phyloP scores from a whole-genome alignment of 1,284 basidiomycete species.

The Papiliotrema fonsecae region DNA sequence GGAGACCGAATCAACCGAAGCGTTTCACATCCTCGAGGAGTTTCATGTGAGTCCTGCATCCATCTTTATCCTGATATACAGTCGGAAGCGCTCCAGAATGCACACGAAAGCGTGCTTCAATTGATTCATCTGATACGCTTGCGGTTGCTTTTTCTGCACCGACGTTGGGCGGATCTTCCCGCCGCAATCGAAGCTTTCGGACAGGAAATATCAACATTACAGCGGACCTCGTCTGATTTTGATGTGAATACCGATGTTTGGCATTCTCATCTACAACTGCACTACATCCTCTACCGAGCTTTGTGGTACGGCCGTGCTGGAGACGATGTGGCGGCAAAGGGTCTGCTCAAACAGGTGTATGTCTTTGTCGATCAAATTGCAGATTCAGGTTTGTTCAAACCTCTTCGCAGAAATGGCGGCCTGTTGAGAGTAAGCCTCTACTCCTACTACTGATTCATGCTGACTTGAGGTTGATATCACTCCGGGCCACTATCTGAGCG shows the following conservation, averaged over 20 bases:
- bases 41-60: conserved; percentile 18
- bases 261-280: conserved; percentile 6
- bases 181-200: conserved; percentile 15
- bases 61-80: conserved; percentile 8
- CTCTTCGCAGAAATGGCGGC: conserved; percentile 21
- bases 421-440: conserved; percentile 18
- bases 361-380: conserved; percentile 26
- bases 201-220: conserved; percentile 5
- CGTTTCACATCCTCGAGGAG: conserved; percentile 18
- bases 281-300: conserved; percentile 24
- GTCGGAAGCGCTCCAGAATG: conserved; percentile 14
- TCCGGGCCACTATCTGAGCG: conserved; percentile 9
- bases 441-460: background rate
- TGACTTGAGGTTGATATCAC: conserved; percentile 7
- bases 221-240: conserved; percentile 6
- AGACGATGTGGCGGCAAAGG: conserved; percentile 19
- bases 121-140: conserved; percentile 20
- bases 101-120: conserved; percentile 23
- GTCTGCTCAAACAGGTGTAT: conserved; percentile 23
- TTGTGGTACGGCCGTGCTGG: conserved; percentile 35
- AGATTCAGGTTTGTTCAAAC: conserved; percentile 15
- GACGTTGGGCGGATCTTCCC: conserved; percentile 32
- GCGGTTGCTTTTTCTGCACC: conserved; percentile 17
- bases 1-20: conserved; percentile 12
- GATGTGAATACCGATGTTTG: background rate